Evolutionary conservation across 805 yeast genomes (phyloP), one percentile per base, ranked within the genome.

Genomic region (Candida railenensis): DNA sequence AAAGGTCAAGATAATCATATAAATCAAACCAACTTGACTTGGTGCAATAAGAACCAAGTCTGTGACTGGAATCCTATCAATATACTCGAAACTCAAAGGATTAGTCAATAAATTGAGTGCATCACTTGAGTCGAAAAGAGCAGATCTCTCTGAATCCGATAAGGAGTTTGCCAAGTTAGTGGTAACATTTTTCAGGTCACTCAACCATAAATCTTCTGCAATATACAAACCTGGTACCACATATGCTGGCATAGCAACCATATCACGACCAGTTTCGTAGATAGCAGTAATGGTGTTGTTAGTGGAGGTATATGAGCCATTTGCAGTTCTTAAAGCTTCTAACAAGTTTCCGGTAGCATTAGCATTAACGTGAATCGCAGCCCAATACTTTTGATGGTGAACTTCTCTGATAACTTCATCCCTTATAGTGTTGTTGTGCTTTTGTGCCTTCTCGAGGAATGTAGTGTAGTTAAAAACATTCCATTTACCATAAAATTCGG

Each of bases 21-120:
- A 87, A 61, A 87, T 83, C 52, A 85, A 73, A 43, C 94, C 94
- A 49, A 87, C 83, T 61, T 86, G 92, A 3, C 81, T 62, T 3
- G 91, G 89, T 0, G 90, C 90, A 38, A 75, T 53, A 12, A 82
- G 58, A 3, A 78, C 81, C 2, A 78, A 68, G 53, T 80, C 67
- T 1, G 63, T 62, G 44, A 67, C 70, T 2, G 87, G 87, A n/a
- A 71, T 67, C 42, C 70, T 62, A 56, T 86, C 89, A 2, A 56
- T 37, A 34, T 53, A 61, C 1, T 50, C 25, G 46, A 79, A 67
- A 1, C 48, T 50, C 14, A 76, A 64, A n/a, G 72, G 73, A 19
- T 54, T 56, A 25, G 71, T 52, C 8, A 69, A 41, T 3, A 67
- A 41, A 3, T 50, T n/a, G 12, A 41, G 30, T 14, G 4, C n/a